Percentiles rank a stretch among this genome's conserved stretches.
Evolutionary conservation across 2,329 filamentous ascomycete species (phyloP).

Genomic region (Fusarium acutatum): DNA sequence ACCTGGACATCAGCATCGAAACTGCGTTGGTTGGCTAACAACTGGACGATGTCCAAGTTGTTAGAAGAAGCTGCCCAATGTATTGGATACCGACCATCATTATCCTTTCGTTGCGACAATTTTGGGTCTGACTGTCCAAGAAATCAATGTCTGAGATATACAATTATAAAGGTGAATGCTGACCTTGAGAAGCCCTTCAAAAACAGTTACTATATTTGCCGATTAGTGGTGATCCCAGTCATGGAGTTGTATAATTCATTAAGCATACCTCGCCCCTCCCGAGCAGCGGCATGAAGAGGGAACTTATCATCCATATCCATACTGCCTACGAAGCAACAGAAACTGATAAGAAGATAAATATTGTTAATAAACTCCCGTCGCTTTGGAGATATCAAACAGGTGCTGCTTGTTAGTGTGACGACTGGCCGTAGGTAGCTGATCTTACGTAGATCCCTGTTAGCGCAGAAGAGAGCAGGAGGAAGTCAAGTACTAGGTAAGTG

Average conservation of each 20-base stretch:
- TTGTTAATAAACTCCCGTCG: neutral
- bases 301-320: conserved; percentile 66
- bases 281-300: conserved; percentile 85
- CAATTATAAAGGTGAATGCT: neutral
- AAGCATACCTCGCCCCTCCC: conserved; percentile 80
- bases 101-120: conserved; percentile 75
- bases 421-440: neutral
- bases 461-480: neutral
- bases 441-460: conserved; percentile 5
- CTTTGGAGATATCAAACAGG: neutral
- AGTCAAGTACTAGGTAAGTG: neutral
- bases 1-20: conserved; percentile 89
- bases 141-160: neutral
- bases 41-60: conserved; percentile 74
- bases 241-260: neutral
- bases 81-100: conserved; percentile 87
- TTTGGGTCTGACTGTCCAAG: conserved; percentile 77
- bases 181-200: conserved; percentile 67
- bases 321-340: neutral
- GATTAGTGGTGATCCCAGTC: conserved; percentile 15
- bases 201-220: conserved; percentile 63
- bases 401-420: neutral
- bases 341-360: neutral
- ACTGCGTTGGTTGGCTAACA: conserved; percentile 73
- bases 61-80: conserved; percentile 96